These are phyloP conservation scores for Candida oleophila DNA, from an alignment of 805 yeast genomes.

Conservation along the genomic window DNA sequence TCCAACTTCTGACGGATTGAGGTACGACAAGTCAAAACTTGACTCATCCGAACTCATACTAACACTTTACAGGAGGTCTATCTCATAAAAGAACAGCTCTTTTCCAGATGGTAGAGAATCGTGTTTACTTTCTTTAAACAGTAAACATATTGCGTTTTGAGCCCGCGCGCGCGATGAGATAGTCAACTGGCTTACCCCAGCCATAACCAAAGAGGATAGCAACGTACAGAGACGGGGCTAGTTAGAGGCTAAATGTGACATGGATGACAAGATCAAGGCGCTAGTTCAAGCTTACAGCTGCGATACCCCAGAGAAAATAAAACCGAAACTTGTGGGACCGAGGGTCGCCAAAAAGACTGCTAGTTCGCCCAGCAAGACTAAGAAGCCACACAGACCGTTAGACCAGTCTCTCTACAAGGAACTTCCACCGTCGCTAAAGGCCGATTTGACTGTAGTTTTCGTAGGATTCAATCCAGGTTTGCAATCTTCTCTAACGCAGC, in stretches of 20 bases:
- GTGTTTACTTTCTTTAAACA: too few species aligned
- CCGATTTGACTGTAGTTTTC: slow-evolving; percentile 44
- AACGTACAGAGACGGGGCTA: too few species aligned
- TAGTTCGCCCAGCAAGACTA: slow-evolving; percentile 1
- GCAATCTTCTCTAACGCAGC: slow-evolving; percentile 58
- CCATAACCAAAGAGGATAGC: too few species aligned
- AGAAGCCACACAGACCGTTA: not conserved
- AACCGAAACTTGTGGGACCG: not conserved
- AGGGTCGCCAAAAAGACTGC: slow-evolving; percentile 5
- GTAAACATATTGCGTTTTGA: too few species aligned
- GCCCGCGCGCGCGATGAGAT: too few species aligned
- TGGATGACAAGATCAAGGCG: slow-evolving; percentile 11
- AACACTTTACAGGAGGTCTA: too few species aligned
- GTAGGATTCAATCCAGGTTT: slow-evolving; percentile 76
- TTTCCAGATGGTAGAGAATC: too few species aligned
- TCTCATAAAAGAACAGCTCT: too few species aligned
- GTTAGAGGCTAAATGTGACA: not conserved
- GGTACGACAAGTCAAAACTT: slow-evolving; percentile 11
- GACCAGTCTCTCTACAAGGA: slow-evolving; percentile 16
- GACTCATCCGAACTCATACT: slow-evolving; percentile 5
- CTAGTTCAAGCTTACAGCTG: slow-evolving; percentile 17
- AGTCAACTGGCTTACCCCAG: too few species aligned
- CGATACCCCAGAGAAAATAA: slow-evolving; percentile 5
- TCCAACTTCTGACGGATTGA: slow-evolving; percentile 7
- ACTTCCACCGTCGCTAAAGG: slow-evolving; percentile 30